These are phyloP conservation scores for Coffea canephora DNA, from an alignment of 257 asterid genomes.

Conservation along the genomic window DNA sequence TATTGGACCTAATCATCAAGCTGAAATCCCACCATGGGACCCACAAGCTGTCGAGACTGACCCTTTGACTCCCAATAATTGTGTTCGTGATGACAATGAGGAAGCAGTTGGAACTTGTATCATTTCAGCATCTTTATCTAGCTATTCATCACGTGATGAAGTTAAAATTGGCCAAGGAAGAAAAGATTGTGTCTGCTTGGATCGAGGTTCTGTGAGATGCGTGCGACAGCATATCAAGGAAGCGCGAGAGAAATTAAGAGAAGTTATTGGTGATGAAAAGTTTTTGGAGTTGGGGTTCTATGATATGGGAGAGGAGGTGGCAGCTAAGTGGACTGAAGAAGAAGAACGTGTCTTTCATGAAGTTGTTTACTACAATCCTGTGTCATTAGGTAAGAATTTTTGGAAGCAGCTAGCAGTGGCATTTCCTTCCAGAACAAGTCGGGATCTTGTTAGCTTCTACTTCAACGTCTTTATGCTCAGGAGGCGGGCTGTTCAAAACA, in stretches of 20 bases:
- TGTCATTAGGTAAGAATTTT: slow-evolving; percentile 50
- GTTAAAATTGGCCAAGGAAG: slow-evolving; percentile 47
- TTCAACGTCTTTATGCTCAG: slow-evolving; percentile 75
- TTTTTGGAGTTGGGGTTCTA: slow-evolving; percentile 58
- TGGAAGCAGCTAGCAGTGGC: slow-evolving; percentile 63
- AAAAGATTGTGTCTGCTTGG: slow-evolving; percentile 54
- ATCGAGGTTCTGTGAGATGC: slow-evolving; percentile 75
- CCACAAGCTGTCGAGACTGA: slow-evolving; percentile 24
- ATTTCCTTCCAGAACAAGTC: slow-evolving; percentile 55
- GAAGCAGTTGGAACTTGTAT: slow-evolving; percentile 43
- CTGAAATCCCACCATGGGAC: slow-evolving; percentile 59
- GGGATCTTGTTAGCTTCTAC: slow-evolving; percentile 75
- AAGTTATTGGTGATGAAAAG: slow-evolving; percentile 38
- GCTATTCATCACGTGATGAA: slow-evolving; percentile 26
- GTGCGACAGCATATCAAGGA: slow-evolving; percentile 64
- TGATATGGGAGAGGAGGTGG: slow-evolving; percentile 74
- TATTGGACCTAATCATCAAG: slow-evolving; percentile 69
- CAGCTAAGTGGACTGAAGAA: slow-evolving; percentile 62
- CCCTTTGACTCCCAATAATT: background rate
- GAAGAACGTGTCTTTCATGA: slow-evolving; percentile 66
- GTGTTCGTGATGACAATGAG: slow-evolving; percentile 25
- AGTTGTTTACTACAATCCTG: slow-evolving; percentile 60
- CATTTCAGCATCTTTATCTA: slow-evolving; percentile 40
- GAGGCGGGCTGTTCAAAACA: slow-evolving; percentile 68
- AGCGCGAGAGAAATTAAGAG: slow-evolving; percentile 54